Evolutionary conservation across 164 flowering plant genomes (phyloP).

Genomic region (Stephania yunnanensis): DNA sequence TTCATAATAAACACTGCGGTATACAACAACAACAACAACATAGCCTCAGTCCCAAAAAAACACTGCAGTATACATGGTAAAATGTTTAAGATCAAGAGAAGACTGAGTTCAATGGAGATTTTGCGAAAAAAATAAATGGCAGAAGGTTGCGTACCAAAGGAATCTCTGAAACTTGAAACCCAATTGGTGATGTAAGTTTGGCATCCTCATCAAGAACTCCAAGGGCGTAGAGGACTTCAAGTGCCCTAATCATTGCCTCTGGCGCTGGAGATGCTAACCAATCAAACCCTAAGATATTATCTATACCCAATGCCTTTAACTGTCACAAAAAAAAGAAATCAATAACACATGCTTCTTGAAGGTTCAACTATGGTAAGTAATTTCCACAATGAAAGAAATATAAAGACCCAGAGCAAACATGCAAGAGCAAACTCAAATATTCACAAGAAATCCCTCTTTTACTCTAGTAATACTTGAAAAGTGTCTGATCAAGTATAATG

Average conservation of each 20-base stretch:
- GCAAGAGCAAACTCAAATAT: not conserved
- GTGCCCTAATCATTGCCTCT: constrained; percentile 91
- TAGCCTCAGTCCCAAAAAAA: too few relatives aligned
- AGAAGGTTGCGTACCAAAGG: constrained; percentile 57
- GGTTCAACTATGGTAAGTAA: constrained; percentile 2
- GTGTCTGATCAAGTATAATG: too few relatives aligned
- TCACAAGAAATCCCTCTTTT: not conserved
- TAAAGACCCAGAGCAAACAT: not conserved
- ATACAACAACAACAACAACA: too few relatives aligned
- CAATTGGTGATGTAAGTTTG: constrained; percentile 88
- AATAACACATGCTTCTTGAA: constrained; percentile 12
- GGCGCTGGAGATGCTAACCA: constrained; percentile 95
- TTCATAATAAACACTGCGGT: not conserved
- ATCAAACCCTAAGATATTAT: constrained; percentile 94
- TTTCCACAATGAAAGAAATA: not conserved
- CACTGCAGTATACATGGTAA: not conserved
- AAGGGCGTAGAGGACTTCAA: constrained; percentile 88
- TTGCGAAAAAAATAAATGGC: not conserved
- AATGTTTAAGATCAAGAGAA: not conserved
- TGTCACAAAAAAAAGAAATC: constrained; percentile 25
- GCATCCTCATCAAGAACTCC: constrained; percentile 93
- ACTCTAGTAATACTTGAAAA: too few relatives aligned
- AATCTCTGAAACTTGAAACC: constrained; percentile 95
- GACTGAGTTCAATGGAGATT: not conserved
- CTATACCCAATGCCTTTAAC: constrained; percentile 93